These are phyloP conservation scores for Mucor velutinosus DNA, from an alignment of 371 early-diverging fungal genomes.

Conservation along the genomic window DNA sequence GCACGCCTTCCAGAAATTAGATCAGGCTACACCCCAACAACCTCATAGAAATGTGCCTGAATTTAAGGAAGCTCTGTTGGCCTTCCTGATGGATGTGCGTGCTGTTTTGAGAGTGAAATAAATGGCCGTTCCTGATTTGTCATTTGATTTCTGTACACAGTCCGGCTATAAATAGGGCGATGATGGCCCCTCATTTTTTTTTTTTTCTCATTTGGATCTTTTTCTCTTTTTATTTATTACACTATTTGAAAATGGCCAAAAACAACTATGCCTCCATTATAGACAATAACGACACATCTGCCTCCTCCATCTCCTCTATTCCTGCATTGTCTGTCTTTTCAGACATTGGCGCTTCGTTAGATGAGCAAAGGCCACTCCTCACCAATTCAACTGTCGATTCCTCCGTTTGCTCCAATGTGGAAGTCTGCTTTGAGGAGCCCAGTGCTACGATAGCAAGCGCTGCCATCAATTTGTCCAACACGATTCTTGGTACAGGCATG, in stretches of 20 bases:
- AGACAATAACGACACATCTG: conserved; percentile 25
- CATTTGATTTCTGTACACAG: background rate
- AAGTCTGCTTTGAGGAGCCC: conserved; percentile 18
- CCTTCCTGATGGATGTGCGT: conserved; percentile 67
- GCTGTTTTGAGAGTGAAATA: conserved; percentile 70
- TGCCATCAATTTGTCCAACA: conserved; percentile 86
- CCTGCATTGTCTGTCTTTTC: conserved; percentile 28
- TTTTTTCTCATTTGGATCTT: background rate
- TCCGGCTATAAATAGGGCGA: background rate
- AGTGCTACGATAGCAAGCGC: conserved; percentile 42
- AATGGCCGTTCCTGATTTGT: conserved; percentile 9
- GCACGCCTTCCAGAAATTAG: conserved; percentile 52
- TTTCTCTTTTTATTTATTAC: background rate
- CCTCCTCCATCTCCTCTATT: conserved; percentile 32
- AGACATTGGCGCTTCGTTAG: conserved; percentile 19
- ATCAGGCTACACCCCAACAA: conserved; percentile 39
- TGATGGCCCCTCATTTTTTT: background rate
- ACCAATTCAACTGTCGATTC: conserved; percentile 22
- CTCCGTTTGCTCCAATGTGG: conserved; percentile 6
- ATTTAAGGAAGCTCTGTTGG: conserved; percentile 55
- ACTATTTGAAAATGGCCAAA: conserved; percentile 3
- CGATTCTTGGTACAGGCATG: conserved; percentile 96
- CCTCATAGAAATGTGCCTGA: conserved; percentile 28
- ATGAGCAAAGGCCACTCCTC: conserved; percentile 29
- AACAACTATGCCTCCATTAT: conserved; percentile 39